Conservation (phyloP, 805 yeast species). For the Cyberlindnera americana region DNA sequence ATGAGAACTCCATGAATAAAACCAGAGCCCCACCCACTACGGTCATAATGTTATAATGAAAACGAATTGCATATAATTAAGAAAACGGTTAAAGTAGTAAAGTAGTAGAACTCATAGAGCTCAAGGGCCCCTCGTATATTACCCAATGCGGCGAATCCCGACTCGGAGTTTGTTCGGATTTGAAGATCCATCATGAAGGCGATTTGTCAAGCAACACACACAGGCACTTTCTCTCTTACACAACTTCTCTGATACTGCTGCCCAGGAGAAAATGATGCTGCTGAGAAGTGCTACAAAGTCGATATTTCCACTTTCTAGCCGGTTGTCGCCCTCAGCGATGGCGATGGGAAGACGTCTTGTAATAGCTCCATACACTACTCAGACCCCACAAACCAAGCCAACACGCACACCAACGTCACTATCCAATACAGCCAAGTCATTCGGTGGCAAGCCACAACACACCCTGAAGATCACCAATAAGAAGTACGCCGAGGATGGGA, state of each 20-base stretch:
- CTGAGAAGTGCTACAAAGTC: neutral
- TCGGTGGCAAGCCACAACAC: constrained; percentile 7
- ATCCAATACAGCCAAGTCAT: constrained; percentile 13
- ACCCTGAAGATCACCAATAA: constrained; percentile 15
- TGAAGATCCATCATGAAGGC: neutral
- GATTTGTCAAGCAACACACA: constrained; percentile 6
- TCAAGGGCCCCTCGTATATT: constrained; percentile 6
- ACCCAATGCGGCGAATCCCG: neutral
- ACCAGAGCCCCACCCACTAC: too few species aligned
- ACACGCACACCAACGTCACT: constrained; percentile 14
- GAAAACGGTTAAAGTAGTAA: too few species aligned
- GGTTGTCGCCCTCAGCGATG: too few species aligned
- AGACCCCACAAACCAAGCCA: constrained; percentile 7
- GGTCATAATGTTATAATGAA: neutral
- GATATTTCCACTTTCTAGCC: too few species aligned
- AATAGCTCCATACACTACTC: constrained; percentile 3
- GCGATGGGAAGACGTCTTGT: neutral
- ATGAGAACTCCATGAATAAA: too few species aligned
- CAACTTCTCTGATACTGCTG: too few species aligned
- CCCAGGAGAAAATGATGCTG: too few species aligned
- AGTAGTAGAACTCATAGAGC: too few species aligned
- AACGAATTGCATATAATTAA: neutral
- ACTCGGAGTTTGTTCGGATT: constrained; percentile 4
- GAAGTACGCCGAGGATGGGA: constrained; percentile 31
- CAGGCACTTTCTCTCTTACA: too few species aligned